Conservation (phyloP, 2,329 filamentous ascomycete genomes). For the Colletotrichum musae region DNA sequence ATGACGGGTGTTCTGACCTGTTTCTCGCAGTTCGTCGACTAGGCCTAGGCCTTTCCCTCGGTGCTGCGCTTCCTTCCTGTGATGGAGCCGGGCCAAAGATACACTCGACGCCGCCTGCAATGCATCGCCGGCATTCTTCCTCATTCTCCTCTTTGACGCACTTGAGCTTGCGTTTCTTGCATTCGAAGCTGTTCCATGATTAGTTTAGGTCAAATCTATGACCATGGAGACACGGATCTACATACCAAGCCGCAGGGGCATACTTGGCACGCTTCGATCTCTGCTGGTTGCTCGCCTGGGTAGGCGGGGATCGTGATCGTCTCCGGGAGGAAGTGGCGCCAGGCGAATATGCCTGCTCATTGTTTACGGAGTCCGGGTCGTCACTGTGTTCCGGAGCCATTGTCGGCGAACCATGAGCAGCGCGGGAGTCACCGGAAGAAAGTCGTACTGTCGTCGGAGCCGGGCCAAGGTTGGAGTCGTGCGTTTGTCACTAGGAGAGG, state of each 20-base stretch:
- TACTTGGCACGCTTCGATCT: constrained; percentile 36
- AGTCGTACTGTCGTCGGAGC: neutral
- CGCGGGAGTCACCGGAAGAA: neutral
- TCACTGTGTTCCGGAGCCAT: constrained; percentile 22
- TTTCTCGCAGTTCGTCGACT: constrained; percentile 12
- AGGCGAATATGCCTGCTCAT: constrained; percentile 1
- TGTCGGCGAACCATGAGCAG: neutral
- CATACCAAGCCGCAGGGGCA: constrained; percentile 33
- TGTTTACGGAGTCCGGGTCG: constrained; percentile 7
- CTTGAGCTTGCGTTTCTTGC: constrained; percentile 58
- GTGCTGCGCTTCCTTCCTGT: constrained; percentile 40
- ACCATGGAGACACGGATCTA: neutral
- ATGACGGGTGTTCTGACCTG: neutral
- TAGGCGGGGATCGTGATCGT: constrained; percentile 23
- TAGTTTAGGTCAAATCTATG: no score
- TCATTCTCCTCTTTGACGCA: constrained; percentile 49
- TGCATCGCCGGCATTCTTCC: constrained; percentile 50
- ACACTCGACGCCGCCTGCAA: constrained; percentile 46
- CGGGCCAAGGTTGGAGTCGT: constrained; percentile 17
- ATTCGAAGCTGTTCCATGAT: constrained; percentile 43
- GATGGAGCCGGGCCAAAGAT: constrained; percentile 44
- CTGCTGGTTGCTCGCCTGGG: neutral
- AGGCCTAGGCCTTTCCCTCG: constrained; percentile 3
- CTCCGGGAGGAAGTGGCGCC: neutral
- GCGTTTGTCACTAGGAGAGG: constrained; percentile 25